phyloP scores from a whole-genome alignment of 306 rosid genomes.

The Luffa aegyptiaca region DNA sequence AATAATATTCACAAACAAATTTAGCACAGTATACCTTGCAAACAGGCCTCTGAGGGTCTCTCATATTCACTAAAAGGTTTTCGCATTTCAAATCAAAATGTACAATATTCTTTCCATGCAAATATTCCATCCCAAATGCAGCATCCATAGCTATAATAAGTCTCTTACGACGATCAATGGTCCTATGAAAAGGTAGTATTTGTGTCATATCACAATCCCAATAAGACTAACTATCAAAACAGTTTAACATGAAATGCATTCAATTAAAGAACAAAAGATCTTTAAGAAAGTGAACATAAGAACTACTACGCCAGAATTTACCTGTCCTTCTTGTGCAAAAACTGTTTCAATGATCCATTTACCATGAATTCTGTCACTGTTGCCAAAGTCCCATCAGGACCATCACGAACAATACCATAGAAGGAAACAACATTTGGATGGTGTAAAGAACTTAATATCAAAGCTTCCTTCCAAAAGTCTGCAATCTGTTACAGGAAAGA shows the following conservation, averaged over 20 bases:
- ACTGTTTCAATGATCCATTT: conserved; percentile 96
- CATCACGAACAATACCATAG: conserved; percentile 97
- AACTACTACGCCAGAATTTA: conserved; percentile 12
- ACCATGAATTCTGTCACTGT: conserved; percentile 98
- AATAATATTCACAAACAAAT: not conserved
- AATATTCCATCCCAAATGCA: conserved; percentile 98
- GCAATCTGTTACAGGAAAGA: conserved; percentile 45
- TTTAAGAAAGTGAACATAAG: not conserved
- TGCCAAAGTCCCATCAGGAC: conserved; percentile 96
- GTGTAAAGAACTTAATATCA: conserved; percentile 84
- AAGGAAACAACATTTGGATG: conserved; percentile 98
- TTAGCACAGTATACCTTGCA: conserved; percentile 60
- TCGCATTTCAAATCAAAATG: conserved; percentile 99
- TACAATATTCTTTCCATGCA: conserved; percentile 90
- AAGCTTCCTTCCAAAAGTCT: conserved; percentile 99
- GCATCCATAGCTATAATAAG: conserved; percentile 99
- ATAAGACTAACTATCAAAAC: not conserved
- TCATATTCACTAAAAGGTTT: conserved; percentile 92
- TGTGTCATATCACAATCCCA: conserved; percentile 6
- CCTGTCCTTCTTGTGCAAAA: conserved; percentile 98
- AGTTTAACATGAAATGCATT: not conserved
- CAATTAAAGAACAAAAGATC: not conserved
- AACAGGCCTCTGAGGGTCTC: conserved; percentile 96
- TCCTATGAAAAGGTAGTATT: conserved; percentile 42
- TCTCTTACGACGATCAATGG: conserved; percentile 96